Conservation (phyloP, 805 yeast species). For the Cyberlindnera mississippiensis region DNA sequence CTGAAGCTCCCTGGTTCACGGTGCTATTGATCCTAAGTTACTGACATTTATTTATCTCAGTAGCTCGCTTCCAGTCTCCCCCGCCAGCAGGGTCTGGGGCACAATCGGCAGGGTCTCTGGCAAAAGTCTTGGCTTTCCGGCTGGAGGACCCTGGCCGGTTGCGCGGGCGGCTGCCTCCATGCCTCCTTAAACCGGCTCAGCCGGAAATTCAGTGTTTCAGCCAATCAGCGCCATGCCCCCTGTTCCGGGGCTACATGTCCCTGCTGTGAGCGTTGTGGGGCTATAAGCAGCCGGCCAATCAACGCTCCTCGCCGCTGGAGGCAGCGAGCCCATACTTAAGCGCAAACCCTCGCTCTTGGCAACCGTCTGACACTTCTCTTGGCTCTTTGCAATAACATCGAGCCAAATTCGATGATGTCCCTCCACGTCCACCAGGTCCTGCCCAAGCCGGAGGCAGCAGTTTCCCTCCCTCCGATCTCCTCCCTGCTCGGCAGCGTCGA, state of each 20-base stretch:
- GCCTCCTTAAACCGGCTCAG: background rate
- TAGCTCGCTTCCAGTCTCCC: too few species aligned
- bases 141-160: slow-evolving; percentile 2
- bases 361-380: background rate
- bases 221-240: too few species aligned
- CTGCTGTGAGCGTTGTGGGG: too few species aligned
- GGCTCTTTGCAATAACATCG: background rate
- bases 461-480: slow-evolving; percentile 15
- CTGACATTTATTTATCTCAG: too few species aligned
- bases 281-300: slow-evolving; percentile 3
- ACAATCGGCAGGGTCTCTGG: slow-evolving; percentile 6
- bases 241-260: too few species aligned
- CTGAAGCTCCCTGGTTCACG: too few species aligned
- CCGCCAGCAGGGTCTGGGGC: too few species aligned
- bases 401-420: slow-evolving; percentile 3
- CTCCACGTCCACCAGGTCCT: slow-evolving; percentile 1
- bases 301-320: background rate
- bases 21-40: too few species aligned
- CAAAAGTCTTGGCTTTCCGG: slow-evolving; percentile 9
- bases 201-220: too few species aligned
- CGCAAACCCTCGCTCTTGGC: slow-evolving; percentile 4
- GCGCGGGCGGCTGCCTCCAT: background rate
- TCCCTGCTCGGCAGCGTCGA: slow-evolving; percentile 4
- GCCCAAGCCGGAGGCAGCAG: slow-evolving; percentile 5
- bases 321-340: slow-evolving; percentile 1